phyloP scores from a whole-genome alignment of 2,329 filamentous ascomycete species.

The Fusarium oxysporum region DNA sequence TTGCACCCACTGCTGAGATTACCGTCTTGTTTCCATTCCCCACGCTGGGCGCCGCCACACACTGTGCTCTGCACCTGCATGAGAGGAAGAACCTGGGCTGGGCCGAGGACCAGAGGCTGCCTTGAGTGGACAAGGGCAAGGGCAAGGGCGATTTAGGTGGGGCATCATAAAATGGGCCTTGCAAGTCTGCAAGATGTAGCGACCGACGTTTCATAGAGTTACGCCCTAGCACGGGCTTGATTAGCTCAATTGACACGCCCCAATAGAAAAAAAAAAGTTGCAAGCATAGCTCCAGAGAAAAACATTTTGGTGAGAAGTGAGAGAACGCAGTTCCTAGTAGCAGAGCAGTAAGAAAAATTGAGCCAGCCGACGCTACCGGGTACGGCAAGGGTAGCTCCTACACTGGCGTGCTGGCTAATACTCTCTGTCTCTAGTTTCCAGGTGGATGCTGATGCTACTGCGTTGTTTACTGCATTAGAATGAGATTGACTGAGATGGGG shows the following conservation, averaged over 20 bases:
- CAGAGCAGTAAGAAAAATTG: constrained; percentile 26
- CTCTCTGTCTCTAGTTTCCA: constrained; percentile 24
- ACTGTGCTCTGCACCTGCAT: constrained; percentile 44
- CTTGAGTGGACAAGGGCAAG: constrained; percentile 32
- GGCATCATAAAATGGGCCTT: constrained; percentile 21
- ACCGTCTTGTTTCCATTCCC: constrained; percentile 49
- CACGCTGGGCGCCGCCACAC: constrained; percentile 40
- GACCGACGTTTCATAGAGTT: constrained; percentile 40
- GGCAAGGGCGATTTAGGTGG: constrained; percentile 38
- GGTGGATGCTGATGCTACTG: constrained; percentile 35
- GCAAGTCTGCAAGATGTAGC: constrained; percentile 37
- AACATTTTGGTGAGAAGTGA: neutral
- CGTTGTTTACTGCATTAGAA: constrained; percentile 33
- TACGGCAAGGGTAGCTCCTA: constrained; percentile 41
- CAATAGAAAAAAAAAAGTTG: neutral
- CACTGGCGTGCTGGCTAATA: constrained; percentile 40
- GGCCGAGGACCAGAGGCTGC: constrained; percentile 39
- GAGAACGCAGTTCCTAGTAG: constrained; percentile 1
- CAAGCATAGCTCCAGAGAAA: constrained; percentile 6
- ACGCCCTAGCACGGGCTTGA: constrained; percentile 29
- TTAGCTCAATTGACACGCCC: constrained; percentile 24
- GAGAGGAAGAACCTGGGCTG: constrained; percentile 39
- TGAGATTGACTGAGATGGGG: constrained; percentile 21
- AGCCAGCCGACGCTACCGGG: constrained; percentile 44
- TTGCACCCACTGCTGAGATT: constrained; percentile 42